Evolutionary conservation across 257 asterid species (phyloP).

Genomic region (Knoxia roxburghii): DNA sequence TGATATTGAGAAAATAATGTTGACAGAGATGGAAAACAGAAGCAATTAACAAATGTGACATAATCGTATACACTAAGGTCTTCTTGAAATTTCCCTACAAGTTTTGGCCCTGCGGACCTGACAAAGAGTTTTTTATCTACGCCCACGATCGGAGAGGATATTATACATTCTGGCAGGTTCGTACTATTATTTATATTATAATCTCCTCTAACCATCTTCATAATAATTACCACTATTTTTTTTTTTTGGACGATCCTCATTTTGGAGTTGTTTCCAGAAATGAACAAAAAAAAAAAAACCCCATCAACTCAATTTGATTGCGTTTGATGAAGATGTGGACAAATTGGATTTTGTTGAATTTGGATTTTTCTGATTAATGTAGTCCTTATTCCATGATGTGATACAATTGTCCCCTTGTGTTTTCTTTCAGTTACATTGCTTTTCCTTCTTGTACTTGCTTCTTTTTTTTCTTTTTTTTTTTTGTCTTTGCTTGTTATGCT

Average conservation of each 20-base stretch:
- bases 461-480: slow-evolving; percentile 2
- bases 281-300: not conserved
- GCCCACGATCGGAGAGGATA: slow-evolving; percentile 90
- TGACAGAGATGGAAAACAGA: slow-evolving; percentile 94
- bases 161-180: slow-evolving; percentile 98
- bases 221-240: no score
- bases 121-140: slow-evolving; percentile 79
- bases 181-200: not conserved
- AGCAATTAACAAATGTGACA: slow-evolving; percentile 62
- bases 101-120: slow-evolving; percentile 92
- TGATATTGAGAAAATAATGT: slow-evolving; percentile 21
- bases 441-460: no score
- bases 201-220: no score
- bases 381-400: no score
- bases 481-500: not conserved
- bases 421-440: not conserved
- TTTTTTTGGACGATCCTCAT: no score
- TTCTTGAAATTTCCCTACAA: slow-evolving; percentile 71
- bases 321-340: not conserved
- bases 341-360: slow-evolving; percentile 1
- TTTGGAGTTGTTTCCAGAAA: not conserved
- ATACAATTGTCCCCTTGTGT: not conserved
- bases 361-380: slow-evolving; percentile 4
- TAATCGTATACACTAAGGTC: slow-evolving; percentile 85
- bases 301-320: not conserved